Evolutionary conservation across 768 basidiomycete genomes (phyloP), one percentile per base, ranked within the genome.

Genomic region (Suillus plorans): DNA sequence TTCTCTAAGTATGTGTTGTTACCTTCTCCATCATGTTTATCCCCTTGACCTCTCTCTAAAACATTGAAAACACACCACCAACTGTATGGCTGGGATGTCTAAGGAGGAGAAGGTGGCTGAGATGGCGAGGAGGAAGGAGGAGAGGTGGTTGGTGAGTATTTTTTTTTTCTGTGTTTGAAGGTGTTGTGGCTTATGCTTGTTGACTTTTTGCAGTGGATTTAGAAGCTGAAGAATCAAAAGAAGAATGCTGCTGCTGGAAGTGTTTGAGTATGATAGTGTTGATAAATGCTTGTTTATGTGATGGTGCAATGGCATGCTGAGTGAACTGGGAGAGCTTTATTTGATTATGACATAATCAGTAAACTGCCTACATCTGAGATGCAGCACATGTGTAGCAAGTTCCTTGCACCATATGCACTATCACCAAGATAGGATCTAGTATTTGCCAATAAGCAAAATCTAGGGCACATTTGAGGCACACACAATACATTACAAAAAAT

Each of bases 61-160:
- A n/a, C 49, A 70, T 71, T 28, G 28, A 69, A 1, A 64, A 72
- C 42, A 44, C 67, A 13, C 63, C 52, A 3, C 22, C 64, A 3
- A 70, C 65, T 60, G 81, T 63, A 76, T 84, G 31, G 76, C 74
- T 1, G 80, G 79, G 0, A 80, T 94, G 83, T 84, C 86, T 36
- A 97, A 95, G 75, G 97, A 97, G 75, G 95, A 96, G 69, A 97
- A 92, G 76, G 92, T 92, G 2, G 88, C 87, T n/a, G 94, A 97
- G 80, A 90, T 98, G 88, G 91, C 90, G 9, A 81, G 90, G 67
- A 82, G 95, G 65, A 91, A 96, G 72, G 96, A 98, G 74, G 97
- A 98, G 74, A 80, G 97, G 57, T 95, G 91, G 74, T 88, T 93
- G 81, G 94, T 94, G 62, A 22, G 85, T 77, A 20, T 37, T 37